phyloP scores from a whole-genome alignment of 2,329 filamentous ascomycete species.

The Graphium sp. region DNA sequence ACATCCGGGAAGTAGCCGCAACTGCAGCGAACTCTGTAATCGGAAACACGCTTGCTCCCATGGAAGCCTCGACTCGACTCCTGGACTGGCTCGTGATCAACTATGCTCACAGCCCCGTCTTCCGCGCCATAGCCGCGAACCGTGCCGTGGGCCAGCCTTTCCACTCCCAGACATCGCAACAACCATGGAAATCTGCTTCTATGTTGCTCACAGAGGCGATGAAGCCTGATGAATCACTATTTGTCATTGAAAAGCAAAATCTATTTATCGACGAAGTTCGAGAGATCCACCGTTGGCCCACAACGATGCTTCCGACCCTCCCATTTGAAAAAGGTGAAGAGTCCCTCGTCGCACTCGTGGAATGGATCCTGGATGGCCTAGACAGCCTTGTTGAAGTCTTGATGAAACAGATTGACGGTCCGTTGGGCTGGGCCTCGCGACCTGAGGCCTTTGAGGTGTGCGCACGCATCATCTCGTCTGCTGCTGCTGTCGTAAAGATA shows the following conservation, averaged over 20 bases:
- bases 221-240: constrained; percentile 50
- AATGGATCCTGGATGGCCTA: constrained; percentile 36
- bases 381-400: constrained; percentile 10
- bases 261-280: constrained; percentile 74
- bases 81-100: constrained; percentile 20
- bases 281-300: constrained; percentile 60
- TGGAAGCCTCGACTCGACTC: constrained; percentile 28
- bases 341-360: constrained; percentile 11
- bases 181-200: constrained; percentile 12
- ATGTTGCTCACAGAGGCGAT: constrained; percentile 26
- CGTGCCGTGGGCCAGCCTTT: constrained; percentile 19
- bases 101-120: constrained; percentile 17
- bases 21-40: constrained; percentile 28
- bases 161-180: constrained; percentile 5
- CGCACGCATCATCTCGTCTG: constrained; percentile 24
- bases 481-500: constrained; percentile 14
- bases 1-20: constrained; percentile 55
- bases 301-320: constrained; percentile 22
- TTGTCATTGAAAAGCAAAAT: constrained; percentile 84
- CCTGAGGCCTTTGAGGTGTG: constrained; percentile 49
- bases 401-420: constrained; percentile 33
- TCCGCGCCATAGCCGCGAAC: constrained; percentile 20
- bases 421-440: constrained; percentile 57
- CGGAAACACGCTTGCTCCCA: constrained; percentile 22
- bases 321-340: constrained; percentile 9